These are phyloP conservation scores for Cenchrus fungigraminus DNA, from an alignment of 176 grass and related monocot species.

Conservation along the genomic window DNA sequence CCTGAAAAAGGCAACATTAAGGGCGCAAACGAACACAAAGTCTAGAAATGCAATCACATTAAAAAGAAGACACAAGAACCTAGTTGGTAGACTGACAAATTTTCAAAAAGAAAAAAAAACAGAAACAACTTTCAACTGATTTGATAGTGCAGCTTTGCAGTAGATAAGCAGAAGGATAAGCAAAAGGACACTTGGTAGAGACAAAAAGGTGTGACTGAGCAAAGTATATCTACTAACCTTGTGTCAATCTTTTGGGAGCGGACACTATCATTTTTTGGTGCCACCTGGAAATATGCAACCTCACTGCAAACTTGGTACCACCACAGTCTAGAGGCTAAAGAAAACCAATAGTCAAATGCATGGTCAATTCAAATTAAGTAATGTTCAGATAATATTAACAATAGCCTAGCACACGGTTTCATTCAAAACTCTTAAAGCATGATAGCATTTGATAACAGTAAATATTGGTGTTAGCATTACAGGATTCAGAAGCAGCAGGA, in stretches of 20 bases:
- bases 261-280: conserved; percentile 78
- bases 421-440: conserved; percentile 10
- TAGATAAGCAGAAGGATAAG: neutral
- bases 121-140: no score
- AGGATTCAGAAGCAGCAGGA: conserved; percentile 66
- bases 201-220: conserved; percentile 4
- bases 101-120: no score
- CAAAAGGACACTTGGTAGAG: neutral
- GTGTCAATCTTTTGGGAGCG: conserved; percentile 82
- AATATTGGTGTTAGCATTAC: conserved; percentile 37
- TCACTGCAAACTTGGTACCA: conserved; percentile 99
- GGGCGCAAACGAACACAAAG: neutral
- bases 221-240: conserved; percentile 52
- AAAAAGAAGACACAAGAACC: neutral
- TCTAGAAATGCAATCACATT: conserved; percentile 20
- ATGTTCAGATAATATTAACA: neutral
- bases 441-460: conserved; percentile 25
- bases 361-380: conserved; percentile 12
- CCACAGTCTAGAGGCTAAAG: conserved; percentile 75
- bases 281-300: conserved; percentile 95
- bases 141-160: neutral
- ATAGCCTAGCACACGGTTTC: neutral
- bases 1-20: conserved; percentile 51
- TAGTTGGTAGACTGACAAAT: neutral
- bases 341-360: conserved; percentile 42